Percentiles rank a stretch among this genome's conserved stretches.
These are phyloP conservation scores for Curvularia sp. DNA, from an alignment of 2,329 filamentous ascomycete genomes.

Conservation along the genomic window DNA sequence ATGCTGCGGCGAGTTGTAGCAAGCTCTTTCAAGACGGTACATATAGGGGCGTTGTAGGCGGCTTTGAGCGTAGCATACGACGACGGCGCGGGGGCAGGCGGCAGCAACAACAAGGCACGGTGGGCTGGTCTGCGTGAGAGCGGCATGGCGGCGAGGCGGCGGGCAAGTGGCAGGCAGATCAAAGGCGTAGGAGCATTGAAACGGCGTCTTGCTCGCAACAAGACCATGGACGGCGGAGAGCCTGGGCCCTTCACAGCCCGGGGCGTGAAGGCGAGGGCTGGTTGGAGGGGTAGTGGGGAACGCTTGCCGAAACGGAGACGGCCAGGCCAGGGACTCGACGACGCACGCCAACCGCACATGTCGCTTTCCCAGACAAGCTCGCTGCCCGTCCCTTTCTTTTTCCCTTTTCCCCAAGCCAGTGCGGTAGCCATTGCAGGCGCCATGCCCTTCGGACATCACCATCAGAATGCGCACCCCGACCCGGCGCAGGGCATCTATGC, in stretches of 20 bases:
- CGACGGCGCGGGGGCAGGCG: conserved; percentile 52
- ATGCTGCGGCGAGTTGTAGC: conserved; percentile 40
- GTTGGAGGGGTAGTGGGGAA: conserved; percentile 20
- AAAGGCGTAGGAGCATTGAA: conserved; percentile 1
- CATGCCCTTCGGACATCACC: conserved; percentile 51
- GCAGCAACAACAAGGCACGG: conserved; percentile 53
- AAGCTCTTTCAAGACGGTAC: conserved; percentile 52
- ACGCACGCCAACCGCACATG: conserved; percentile 15
- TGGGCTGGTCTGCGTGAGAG: conserved; percentile 25
- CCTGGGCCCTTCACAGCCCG: neutral
- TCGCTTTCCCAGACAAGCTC: conserved; percentile 11
- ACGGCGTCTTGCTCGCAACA: conserved; percentile 9
- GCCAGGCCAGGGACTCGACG: conserved; percentile 12
- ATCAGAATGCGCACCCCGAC: conserved; percentile 42
- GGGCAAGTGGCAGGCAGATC: conserved; percentile 14
- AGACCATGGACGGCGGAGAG: conserved; percentile 11
- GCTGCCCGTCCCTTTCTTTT: conserved; percentile 14
- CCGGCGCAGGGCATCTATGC: conserved; percentile 55
- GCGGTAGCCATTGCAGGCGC: conserved; percentile 26
- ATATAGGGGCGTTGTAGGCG: conserved; percentile 53
- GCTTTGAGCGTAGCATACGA: conserved; percentile 52
- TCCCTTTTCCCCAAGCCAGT: conserved; percentile 6
- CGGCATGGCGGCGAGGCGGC: conserved; percentile 39
- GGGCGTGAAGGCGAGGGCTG: conserved; percentile 10
- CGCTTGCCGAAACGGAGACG: conserved; percentile 21